Conservation (phyloP, 805 yeast species). For the Scheffersomyces spartinae region DNA sequence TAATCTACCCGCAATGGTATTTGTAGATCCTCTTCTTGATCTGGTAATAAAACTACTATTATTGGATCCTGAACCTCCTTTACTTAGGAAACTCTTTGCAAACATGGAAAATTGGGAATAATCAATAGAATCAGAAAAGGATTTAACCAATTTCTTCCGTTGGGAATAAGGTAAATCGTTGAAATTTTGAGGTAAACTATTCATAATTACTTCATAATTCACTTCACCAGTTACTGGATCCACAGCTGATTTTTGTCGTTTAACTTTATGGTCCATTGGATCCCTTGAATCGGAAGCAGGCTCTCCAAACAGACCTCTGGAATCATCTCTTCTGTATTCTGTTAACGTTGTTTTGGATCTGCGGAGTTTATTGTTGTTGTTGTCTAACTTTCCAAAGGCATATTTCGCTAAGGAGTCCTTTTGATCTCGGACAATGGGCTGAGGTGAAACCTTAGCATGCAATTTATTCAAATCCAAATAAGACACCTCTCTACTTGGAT, state of each 20-base stretch:
- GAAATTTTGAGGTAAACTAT: constrained; percentile 43
- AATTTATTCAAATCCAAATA: constrained; percentile 29
- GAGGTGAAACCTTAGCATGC: constrained; percentile 34
- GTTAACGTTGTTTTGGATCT: too few relatives aligned
- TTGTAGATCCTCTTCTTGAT: constrained; percentile 10
- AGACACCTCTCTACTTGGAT: constrained; percentile 22
- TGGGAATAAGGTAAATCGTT: constrained; percentile 49
- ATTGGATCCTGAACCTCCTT: constrained; percentile 9
- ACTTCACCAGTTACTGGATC: constrained; percentile 15
- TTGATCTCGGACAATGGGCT: constrained; percentile 17
- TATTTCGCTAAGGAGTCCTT: too few relatives aligned
- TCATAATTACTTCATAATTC: constrained; percentile 29
- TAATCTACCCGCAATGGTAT: constrained; percentile 29
- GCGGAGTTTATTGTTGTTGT: not conserved
- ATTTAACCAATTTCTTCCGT: constrained; percentile 31
- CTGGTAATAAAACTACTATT: constrained; percentile 13
- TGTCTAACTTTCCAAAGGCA: too few relatives aligned
- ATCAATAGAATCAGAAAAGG: constrained; percentile 27
- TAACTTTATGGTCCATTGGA: constrained; percentile 11
- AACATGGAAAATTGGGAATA: constrained; percentile 31
- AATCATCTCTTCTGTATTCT: too few relatives aligned
- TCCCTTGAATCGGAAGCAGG: too few relatives aligned
- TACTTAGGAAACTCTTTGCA: constrained; percentile 23
- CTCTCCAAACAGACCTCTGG: too few relatives aligned
- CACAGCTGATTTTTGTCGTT: constrained; percentile 13